Evolutionary conservation across 805 yeast genomes (phyloP).

Genomic region (Saccharomycopsis sp.): DNA sequence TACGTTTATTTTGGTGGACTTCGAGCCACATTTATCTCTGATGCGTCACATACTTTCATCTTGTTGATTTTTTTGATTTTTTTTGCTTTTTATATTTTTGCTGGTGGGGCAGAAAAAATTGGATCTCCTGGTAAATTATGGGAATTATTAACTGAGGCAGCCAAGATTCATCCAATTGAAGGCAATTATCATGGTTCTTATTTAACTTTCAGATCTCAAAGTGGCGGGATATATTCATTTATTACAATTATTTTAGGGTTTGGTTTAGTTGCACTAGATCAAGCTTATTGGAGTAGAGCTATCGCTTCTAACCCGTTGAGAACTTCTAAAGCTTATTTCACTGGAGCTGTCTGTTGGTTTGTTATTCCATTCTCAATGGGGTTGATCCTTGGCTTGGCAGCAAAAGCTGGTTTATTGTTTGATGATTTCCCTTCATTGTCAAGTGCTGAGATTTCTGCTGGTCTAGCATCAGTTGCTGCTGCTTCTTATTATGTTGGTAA

Average conservation of each 20-base stretch:
- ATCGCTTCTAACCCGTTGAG: slow-evolving; percentile 33
- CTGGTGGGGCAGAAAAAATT: slow-evolving; percentile 29
- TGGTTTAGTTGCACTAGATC: slow-evolving; percentile 32
- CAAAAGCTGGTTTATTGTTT: slow-evolving; percentile 30
- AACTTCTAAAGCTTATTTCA: slow-evolving; percentile 33
- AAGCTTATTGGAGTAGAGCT: slow-evolving; percentile 38
- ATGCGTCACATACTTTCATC: slow-evolving; percentile 43
- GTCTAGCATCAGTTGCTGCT: slow-evolving; percentile 37
- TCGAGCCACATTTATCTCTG: slow-evolving; percentile 46
- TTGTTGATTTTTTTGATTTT: slow-evolving; percentile 34
- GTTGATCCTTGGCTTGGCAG: slow-evolving; percentile 32
- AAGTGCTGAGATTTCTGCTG: slow-evolving; percentile 30
- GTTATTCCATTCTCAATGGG: slow-evolving; percentile 35
- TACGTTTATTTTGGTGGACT: slow-evolving; percentile 47
- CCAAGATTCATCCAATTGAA: slow-evolving; percentile 29
- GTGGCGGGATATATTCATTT: slow-evolving; percentile 28
- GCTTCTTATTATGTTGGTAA: slow-evolving; percentile 37
- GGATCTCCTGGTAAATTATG: slow-evolving; percentile 41
- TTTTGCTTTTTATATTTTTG: slow-evolving; percentile 32
- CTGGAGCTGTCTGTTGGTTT: slow-evolving; percentile 36
- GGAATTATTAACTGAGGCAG: slow-evolving; percentile 34
- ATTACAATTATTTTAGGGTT: slow-evolving; percentile 31
- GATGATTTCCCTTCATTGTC: slow-evolving; percentile 35
- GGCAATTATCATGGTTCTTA: slow-evolving; percentile 33
- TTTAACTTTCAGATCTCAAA: slow-evolving; percentile 32